phyloP scores from a whole-genome alignment of 495 filamentous ascomycete species.

The Daldinia concentrica region DNA sequence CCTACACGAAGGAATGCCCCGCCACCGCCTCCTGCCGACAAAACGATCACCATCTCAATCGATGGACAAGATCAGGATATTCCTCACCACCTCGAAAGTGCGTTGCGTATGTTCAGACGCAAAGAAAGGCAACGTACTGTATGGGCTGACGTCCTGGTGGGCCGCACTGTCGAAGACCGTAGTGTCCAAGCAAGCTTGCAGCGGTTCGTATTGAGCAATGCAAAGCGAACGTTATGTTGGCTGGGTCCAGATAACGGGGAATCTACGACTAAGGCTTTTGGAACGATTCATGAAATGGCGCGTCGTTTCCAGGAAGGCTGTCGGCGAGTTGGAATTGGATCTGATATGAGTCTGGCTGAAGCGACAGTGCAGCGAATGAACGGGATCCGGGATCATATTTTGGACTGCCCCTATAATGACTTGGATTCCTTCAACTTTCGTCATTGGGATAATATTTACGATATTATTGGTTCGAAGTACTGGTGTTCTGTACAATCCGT shows the following conservation, averaged over 20 bases:
- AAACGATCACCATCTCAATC: slow-evolving; percentile 13
- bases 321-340: slow-evolving; percentile 15
- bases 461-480: slow-evolving; percentile 33
- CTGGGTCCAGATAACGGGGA: slow-evolving; percentile 31
- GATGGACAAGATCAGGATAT: slow-evolving; percentile 28
- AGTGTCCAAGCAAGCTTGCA: slow-evolving; percentile 20
- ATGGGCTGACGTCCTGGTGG: slow-evolving; percentile 42
- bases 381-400: slow-evolving; percentile 9
- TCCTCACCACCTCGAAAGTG: slow-evolving; percentile 30
- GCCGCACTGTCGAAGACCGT: slow-evolving; percentile 38
- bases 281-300: slow-evolving; percentile 32
- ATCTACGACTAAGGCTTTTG: slow-evolving; percentile 26
- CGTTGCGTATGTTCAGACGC: slow-evolving; percentile 40
- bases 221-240: slow-evolving; percentile 44
- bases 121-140: slow-evolving; percentile 34
- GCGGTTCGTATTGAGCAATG: slow-evolving; percentile 29
- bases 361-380: slow-evolving; percentile 20
- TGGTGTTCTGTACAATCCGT: slow-evolving; percentile 33
- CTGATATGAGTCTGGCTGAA: not conserved
- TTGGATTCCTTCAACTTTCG: slow-evolving; percentile 31
- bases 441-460: slow-evolving; percentile 26
- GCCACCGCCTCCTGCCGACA: not conserved
- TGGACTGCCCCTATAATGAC: slow-evolving; percentile 16
- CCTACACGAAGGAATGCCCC: not conserved
- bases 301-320: slow-evolving; percentile 21